Conservation (phyloP, 139 green algal species). For the Volvox reticuliferus region DNA sequence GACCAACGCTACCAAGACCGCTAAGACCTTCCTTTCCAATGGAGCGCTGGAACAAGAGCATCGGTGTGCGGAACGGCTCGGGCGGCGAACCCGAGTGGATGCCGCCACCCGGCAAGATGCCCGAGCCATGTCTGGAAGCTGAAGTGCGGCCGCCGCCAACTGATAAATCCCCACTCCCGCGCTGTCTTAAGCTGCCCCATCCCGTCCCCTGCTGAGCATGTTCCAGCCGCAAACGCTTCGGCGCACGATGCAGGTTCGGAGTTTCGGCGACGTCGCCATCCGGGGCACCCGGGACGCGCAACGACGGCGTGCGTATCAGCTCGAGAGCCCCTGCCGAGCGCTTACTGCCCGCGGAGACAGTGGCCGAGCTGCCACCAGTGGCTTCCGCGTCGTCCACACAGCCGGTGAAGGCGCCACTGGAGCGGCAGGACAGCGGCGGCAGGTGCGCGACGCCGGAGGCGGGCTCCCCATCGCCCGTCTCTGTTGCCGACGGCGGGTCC, state of each 20-base stretch:
- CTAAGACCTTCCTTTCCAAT: background rate
- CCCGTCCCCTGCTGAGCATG: background rate
- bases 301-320: background rate
- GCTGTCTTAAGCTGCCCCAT: background rate
- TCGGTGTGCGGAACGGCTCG: slow-evolving; percentile 1
- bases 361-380: background rate
- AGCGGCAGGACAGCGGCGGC: background rate
- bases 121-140: background rate
- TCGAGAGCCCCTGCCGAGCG: background rate
- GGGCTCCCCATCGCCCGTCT: background rate
- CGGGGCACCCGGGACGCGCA: background rate
- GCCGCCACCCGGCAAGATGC: background rate
- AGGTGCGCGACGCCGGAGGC: background rate
- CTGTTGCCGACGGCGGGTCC: background rate
- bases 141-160: background rate
- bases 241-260: background rate
- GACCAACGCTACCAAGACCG: background rate
- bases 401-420: background rate
- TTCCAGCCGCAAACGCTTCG: slow-evolving; percentile 12
- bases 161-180: background rate
- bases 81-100: background rate
- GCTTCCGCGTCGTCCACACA: background rate
- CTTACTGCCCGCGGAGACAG: background rate
- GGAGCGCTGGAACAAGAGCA: background rate
- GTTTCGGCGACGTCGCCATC: background rate